Evolutionary conservation across 164 flowering plant genomes (phyloP).

Genomic region (Warburgia ugandensis): DNA sequence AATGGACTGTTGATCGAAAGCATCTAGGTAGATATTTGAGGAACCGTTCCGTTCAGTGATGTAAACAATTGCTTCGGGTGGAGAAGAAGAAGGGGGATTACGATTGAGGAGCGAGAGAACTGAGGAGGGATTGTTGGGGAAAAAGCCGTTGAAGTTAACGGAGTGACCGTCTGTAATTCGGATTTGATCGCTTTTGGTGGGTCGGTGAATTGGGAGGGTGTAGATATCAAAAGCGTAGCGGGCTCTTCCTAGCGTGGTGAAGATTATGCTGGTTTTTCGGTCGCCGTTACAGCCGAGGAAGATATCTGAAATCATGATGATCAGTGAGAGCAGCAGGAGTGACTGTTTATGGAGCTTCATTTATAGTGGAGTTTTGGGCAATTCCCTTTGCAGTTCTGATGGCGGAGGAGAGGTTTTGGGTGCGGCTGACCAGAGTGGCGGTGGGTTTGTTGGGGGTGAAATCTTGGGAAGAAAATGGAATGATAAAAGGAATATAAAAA

Average conservation of each 20-base stretch:
- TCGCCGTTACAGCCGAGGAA: neutral
- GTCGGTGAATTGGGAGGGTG: slow-evolving; percentile 11
- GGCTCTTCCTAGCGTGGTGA: slow-evolving; percentile 52
- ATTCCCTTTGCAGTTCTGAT: no score
- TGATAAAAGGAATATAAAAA: no score
- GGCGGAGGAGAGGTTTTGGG: no score
- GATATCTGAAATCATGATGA: neutral
- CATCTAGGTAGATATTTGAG: slow-evolving; percentile 41
- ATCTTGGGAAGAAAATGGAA: no score
- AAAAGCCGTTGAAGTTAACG: slow-evolving; percentile 77
- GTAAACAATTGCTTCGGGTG: slow-evolving; percentile 27
- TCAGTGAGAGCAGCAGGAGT: no score
- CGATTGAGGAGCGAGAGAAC: slow-evolving; percentile 15
- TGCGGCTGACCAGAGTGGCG: no score
- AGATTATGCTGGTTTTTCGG: slow-evolving; percentile 33
- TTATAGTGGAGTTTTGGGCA: no score
- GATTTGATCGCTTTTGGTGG: slow-evolving; percentile 27
- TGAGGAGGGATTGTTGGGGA: slow-evolving; percentile 31
- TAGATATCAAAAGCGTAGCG: slow-evolving; percentile 68
- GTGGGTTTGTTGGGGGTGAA: no score
- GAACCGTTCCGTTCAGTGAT: slow-evolving; percentile 68
- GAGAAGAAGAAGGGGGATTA: slow-evolving; percentile 5
- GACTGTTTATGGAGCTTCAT: no score
- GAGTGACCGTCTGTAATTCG: slow-evolving; percentile 56
- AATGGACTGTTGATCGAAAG: slow-evolving; percentile 3